Conservation (phyloP, 2,329 filamentous ascomycete genomes). For the Tolypocladium sp. region DNA sequence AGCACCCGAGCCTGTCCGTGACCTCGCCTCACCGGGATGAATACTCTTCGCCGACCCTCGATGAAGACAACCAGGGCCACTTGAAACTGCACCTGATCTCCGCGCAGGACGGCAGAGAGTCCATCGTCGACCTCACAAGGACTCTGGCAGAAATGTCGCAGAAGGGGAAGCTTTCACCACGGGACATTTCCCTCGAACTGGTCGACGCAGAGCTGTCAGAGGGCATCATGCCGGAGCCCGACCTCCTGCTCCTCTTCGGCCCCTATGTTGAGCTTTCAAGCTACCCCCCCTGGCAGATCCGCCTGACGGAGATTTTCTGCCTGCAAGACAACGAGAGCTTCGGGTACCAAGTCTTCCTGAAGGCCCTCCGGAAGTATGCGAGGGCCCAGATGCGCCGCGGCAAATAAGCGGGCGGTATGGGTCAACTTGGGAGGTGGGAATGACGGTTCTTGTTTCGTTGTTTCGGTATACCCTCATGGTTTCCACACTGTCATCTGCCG, state of each 20-base stretch:
- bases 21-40: slow-evolving; percentile 33
- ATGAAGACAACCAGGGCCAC: slow-evolving; percentile 26
- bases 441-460: slow-evolving; percentile 5
- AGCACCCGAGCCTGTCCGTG: slow-evolving; percentile 60
- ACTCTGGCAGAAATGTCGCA: slow-evolving; percentile 95
- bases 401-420: slow-evolving; percentile 28
- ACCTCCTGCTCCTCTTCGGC: slow-evolving; percentile 80
- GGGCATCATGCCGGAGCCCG: slow-evolving; percentile 78
- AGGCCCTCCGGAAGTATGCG: slow-evolving; percentile 74
- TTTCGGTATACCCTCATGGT: slow-evolving; percentile 11
- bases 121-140: slow-evolving; percentile 88
- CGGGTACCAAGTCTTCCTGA: slow-evolving; percentile 88
- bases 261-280: slow-evolving; percentile 77
- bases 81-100: slow-evolving; percentile 70
- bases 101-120: slow-evolving; percentile 81
- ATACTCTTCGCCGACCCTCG: slow-evolving; percentile 15
- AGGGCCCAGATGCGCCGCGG: slow-evolving; percentile 85
- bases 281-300: slow-evolving; percentile 94
- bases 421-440: not conserved
- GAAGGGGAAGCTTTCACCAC: slow-evolving; percentile 67
- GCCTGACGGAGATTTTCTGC: slow-evolving; percentile 88
- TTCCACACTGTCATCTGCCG: slow-evolving; percentile 40
- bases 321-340: slow-evolving; percentile 71
- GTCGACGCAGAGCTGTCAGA: slow-evolving; percentile 81
- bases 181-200: slow-evolving; percentile 77